Percentiles rank a stretch among this genome's conserved stretches.
These are phyloP conservation scores for Rosa rugosa DNA, from an alignment of 306 rosid species.

Conservation along the genomic window DNA sequence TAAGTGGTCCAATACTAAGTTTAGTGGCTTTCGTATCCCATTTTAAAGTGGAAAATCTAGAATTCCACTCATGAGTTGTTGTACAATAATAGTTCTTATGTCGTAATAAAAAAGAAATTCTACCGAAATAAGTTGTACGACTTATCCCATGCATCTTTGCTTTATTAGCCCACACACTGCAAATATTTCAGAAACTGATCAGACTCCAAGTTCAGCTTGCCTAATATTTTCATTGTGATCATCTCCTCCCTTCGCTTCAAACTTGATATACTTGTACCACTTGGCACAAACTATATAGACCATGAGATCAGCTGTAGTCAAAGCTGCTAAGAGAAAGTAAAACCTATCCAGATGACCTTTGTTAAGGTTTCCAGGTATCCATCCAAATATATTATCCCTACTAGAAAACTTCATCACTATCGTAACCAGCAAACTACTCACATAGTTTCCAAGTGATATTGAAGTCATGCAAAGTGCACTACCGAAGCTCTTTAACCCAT, in stretches of 20 bases:
- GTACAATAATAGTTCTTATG: too few species aligned
- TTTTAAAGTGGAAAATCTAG: too few species aligned
- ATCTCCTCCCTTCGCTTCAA: conserved; percentile 41
- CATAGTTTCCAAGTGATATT: conserved; percentile 72
- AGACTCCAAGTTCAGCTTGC: conserved; percentile 2
- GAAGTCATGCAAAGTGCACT: conserved; percentile 88
- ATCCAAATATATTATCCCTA: conserved; percentile 52
- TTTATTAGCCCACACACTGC: not conserved
- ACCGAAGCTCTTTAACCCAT: conserved; percentile 75
- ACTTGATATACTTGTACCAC: conserved; percentile 68
- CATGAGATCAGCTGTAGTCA: conserved; percentile 53
- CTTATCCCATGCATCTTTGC: too few species aligned
- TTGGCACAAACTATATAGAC: conserved; percentile 55
- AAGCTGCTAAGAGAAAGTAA: conserved; percentile 66
- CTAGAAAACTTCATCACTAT: conserved; percentile 67
- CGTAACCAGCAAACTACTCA: conserved; percentile 63
- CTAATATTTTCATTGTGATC: not conserved
- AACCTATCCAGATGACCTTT: conserved; percentile 66
- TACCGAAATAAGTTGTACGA: too few species aligned
- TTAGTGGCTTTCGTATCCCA: too few species aligned
- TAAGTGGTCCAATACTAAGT: too few species aligned
- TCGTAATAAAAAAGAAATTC: too few species aligned
- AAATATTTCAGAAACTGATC: not conserved
- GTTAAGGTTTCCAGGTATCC: conserved; percentile 78
- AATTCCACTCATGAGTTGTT: too few species aligned